Percentiles rank a stretch among this genome's conserved stretches.
These are phyloP conservation scores for Posidonia oceanica DNA, from an alignment of 116 monocot species.

Conservation along the genomic window DNA sequence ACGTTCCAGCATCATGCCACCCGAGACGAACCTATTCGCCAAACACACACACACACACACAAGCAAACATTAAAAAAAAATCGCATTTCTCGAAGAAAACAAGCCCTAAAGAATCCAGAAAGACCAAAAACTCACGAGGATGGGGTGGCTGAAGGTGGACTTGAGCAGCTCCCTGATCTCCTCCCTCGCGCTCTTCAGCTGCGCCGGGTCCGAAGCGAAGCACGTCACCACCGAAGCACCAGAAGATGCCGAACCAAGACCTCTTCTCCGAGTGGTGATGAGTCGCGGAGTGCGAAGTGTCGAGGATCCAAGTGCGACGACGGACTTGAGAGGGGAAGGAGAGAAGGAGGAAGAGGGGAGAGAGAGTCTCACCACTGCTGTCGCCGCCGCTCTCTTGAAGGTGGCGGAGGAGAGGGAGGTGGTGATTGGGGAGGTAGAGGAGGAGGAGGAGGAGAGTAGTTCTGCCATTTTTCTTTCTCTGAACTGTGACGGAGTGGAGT, in stretches of 20 bases:
- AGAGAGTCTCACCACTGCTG: neutral
- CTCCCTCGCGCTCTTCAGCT: slow-evolving; percentile 74
- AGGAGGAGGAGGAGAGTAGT: neutral
- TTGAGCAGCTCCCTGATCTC: slow-evolving; percentile 72
- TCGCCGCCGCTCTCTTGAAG: neutral
- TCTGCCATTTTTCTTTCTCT: neutral
- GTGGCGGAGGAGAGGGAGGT: neutral
- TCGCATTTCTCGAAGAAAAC: too few relatives aligned
- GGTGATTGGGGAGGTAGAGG: neutral
- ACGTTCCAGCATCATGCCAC: slow-evolving; percentile 98
- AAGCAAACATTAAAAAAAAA: neutral
- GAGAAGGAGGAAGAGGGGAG: neutral
- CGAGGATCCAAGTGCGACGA: neutral
- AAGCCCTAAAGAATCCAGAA: neutral
- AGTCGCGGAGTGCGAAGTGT: neutral
- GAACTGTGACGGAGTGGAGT: neutral
- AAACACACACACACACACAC: neutral
- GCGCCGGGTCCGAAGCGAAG: slow-evolving; percentile 50
- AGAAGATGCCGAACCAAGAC: neutral
- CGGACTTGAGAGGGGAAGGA: neutral
- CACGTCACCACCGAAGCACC: neutral
- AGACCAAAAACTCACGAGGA: slow-evolving; percentile 13
- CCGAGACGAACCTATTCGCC: slow-evolving; percentile 67
- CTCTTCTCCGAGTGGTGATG: neutral
- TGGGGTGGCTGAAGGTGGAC: slow-evolving; percentile 65